A percentile compares a stretch with the other conserved stretches of the same genome.
Conservation (phyloP, 768 basidiomycete genomes). For the Termitomyces sp. region DNA sequence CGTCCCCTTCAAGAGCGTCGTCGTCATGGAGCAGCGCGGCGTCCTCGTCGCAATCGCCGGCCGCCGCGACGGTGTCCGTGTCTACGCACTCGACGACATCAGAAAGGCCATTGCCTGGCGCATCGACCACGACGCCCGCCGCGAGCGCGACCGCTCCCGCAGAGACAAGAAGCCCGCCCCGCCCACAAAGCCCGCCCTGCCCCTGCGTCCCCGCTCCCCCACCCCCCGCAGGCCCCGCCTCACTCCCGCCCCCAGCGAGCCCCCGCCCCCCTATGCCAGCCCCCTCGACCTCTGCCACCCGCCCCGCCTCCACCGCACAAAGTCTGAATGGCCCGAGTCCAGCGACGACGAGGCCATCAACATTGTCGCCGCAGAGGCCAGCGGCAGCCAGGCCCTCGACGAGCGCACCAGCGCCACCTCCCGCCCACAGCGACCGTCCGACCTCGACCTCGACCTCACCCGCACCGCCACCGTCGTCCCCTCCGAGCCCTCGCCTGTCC, state of each 20-base stretch:
- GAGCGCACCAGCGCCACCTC: slow-evolving; percentile 70
- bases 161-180: slow-evolving; percentile 50
- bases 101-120: slow-evolving; percentile 86
- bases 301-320: slow-evolving; percentile 30
- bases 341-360: slow-evolving; percentile 89
- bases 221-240: slow-evolving; percentile 29
- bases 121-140: slow-evolving; percentile 70
- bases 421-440: slow-evolving; percentile 45
- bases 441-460: slow-evolving; percentile 55
- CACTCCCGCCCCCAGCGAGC: slow-evolving; percentile 37
- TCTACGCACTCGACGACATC: slow-evolving; percentile 84
- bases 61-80: slow-evolving; percentile 78
- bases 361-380: slow-evolving; percentile 73
- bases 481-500: slow-evolving; percentile 53
- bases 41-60: slow-evolving; percentile 90
- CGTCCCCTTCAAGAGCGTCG: slow-evolving; percentile 80
- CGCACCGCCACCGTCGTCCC: slow-evolving; percentile 30
- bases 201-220: slow-evolving; percentile 36
- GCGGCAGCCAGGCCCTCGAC: slow-evolving; percentile 76
- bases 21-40: slow-evolving; percentile 89
- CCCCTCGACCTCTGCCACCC: slow-evolving; percentile 14
- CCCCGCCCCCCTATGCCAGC: slow-evolving; percentile 62
- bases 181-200: too few relatives aligned
- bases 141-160: slow-evolving; percentile 69
- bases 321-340: slow-evolving; percentile 69